Percentiles rank a stretch among this genome's conserved stretches.
These are phyloP conservation scores for Meira nashicola DNA, from an alignment of 1,284 basidiomycete genomes.

Conservation along the genomic window DNA sequence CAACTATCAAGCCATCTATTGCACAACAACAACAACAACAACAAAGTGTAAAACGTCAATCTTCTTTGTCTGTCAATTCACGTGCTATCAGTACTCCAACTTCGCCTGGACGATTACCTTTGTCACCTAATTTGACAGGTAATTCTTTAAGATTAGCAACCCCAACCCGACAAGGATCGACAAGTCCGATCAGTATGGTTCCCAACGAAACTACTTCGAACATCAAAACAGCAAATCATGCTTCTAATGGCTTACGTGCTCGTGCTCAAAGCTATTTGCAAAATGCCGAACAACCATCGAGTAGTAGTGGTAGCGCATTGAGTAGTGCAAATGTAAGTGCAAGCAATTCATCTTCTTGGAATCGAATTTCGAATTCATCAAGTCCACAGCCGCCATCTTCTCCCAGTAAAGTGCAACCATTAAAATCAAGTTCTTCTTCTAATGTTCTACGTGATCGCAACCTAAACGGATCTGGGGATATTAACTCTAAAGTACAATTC, in stretches of 20 bases:
- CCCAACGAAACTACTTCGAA: neutral
- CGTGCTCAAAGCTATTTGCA: slow-evolving; percentile 18
- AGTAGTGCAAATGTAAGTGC: neutral
- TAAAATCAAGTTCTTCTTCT: neutral
- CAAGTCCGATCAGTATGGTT: neutral
- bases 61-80: neutral
- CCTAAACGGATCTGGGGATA: too few relatives aligned
- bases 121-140: too few relatives aligned
- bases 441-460: too few relatives aligned
- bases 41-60: neutral
- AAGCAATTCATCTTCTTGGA: neutral
- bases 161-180: slow-evolving; percentile 1
- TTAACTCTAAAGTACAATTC: too few relatives aligned
- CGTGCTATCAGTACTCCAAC: neutral
- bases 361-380: slow-evolving; percentile 2
- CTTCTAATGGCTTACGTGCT: slow-evolving; percentile 16
- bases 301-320: neutral
- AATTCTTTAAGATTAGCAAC: neutral
- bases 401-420: slow-evolving; percentile 4
- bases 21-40: neutral
- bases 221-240: slow-evolving; percentile 5
- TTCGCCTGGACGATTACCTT: slow-evolving; percentile 4
- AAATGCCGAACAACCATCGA: slow-evolving; percentile 5
- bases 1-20: slow-evolving; percentile 3
- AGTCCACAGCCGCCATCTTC: neutral